Base-by-base conservation (phyloP, 495 filamentous ascomycete species). In the Penicillium antarcticum region DNA sequence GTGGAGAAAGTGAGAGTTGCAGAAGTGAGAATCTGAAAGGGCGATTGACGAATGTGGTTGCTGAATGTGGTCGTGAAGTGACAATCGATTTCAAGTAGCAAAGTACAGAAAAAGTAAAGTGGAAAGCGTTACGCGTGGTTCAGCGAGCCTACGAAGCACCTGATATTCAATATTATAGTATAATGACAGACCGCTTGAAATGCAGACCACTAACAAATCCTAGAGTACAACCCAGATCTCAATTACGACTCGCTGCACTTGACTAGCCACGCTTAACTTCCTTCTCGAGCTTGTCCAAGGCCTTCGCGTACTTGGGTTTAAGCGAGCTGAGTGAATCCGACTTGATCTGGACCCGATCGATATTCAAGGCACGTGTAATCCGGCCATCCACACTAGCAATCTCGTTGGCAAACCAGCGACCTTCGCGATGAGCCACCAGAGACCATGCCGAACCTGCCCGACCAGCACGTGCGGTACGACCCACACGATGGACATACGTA, bases 401-500 rank as follows among this genome's bases (percentile, higher is more conserved):
- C 52, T 88, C 83, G 41, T 86, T 83, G 82, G 86, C 86, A 62
- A 97, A 98, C 88, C 91, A 90, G 33, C 84, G 75, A 8, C 82
- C 92, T 66, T 98, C 91, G 7, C 77, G 77, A 53, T 87, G 79
- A 32, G 83, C 85, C 23, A 92, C 77, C 11, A 98, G 68, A 3
- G 89, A 92, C 86, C 89, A 95, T 9, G 92, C 91, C 33, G 80
- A 76, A 0, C 94, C 94, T 6, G 71, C 65, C 37, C 82, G 83
- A 3, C 89, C 89, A 0, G 92, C 92, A 63, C 92, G 75, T 9
- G 92, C 92, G 1, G 94, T 97, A 48, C 94, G 82, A 9, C 94
- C 94, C 10, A 96, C 90, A 17, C 94, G 87, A 68, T 98, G 94
- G 11, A 97, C 86, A 57, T 97, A 98, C 14, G 83, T 86, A 4